Conservation (phyloP, 352 stramenopile genomes). For the Thraustochytrium sp. region DNA sequence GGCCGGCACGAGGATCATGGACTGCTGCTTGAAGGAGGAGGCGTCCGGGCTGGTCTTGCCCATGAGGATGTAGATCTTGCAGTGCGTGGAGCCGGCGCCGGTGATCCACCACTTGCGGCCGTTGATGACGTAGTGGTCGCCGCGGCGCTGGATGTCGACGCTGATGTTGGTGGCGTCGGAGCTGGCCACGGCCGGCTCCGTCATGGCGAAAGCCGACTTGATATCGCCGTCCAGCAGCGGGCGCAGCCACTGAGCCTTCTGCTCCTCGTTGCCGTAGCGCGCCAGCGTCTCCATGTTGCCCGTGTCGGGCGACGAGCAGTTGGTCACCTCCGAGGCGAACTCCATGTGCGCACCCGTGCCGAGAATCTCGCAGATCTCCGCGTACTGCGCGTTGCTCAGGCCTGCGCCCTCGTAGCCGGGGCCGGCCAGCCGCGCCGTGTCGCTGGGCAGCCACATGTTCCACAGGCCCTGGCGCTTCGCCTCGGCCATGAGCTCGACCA, state of each 20-base stretch:
- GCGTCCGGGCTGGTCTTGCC: conserved; percentile 52
- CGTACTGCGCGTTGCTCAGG: conserved; percentile 84
- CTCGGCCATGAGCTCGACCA: conserved; percentile 77
- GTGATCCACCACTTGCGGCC: conserved; percentile 93
- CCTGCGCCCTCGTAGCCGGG: conserved; percentile 55
- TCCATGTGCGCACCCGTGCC: conserved; percentile 65
- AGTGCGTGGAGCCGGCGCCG: conserved; percentile 81
- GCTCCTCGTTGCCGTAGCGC: conserved; percentile 65
- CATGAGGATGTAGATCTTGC: conserved; percentile 67
- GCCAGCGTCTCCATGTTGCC: conserved; percentile 97
- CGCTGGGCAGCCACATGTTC: conserved; percentile 87
- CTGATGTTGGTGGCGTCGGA: conserved; percentile 94
- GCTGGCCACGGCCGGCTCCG: conserved; percentile 85
- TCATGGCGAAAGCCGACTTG: conserved; percentile 93
- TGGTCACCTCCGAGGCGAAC: conserved; percentile 86
- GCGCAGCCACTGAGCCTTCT: conserved; percentile 75
- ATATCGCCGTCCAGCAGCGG: conserved; percentile 85
- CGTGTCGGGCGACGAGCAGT: conserved; percentile 91
- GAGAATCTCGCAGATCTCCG: conserved; percentile 90
- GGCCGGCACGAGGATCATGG: conserved; percentile 63
- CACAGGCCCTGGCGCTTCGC: conserved; percentile 83
- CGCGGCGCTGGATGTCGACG: conserved; percentile 59
- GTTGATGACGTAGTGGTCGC: conserved; percentile 81
- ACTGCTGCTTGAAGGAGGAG: conserved; percentile 64
- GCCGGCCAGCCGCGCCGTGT: not conserved